phyloP scores from a whole-genome alignment of 2,329 filamentous ascomycete species.

The Pseudogymnoascus sp. region DNA sequence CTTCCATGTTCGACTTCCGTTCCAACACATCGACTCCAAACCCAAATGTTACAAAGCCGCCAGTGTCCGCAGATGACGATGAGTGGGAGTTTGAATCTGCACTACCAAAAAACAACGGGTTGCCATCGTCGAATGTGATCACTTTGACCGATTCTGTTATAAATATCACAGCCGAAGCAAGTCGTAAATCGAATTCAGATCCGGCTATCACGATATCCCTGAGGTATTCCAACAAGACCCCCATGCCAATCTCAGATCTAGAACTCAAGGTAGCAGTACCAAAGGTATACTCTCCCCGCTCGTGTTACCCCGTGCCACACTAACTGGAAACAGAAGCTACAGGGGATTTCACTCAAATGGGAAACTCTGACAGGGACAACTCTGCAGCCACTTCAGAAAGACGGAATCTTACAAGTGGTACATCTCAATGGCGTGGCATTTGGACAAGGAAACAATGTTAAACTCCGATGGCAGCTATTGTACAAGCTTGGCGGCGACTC shows the following conservation, averaged over 20 bases:
- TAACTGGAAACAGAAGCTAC: constrained; percentile 31
- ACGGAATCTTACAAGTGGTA: constrained; percentile 76
- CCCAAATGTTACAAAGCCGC: constrained; percentile 30
- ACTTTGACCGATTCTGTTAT: constrained; percentile 64
- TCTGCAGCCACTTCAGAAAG: constrained; percentile 60
- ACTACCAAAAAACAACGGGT: constrained; percentile 55
- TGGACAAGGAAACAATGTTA: constrained; percentile 67
- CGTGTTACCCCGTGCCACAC: constrained; percentile 9
- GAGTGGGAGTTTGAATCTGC: constrained; percentile 93
- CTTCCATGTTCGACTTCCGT: constrained; percentile 35
- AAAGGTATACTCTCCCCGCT: constrained; percentile 52
- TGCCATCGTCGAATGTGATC: constrained; percentile 44
- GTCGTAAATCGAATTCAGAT: constrained; percentile 39
- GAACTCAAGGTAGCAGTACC: constrained; percentile 91
- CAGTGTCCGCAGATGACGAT: constrained; percentile 59
- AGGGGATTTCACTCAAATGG: constrained; percentile 71
- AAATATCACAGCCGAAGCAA: constrained; percentile 66
- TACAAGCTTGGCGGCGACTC: constrained; percentile 63
- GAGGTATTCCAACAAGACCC: constrained; percentile 75
- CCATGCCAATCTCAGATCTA: constrained; percentile 65
- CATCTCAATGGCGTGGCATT: constrained; percentile 66
- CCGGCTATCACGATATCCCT: constrained; percentile 61
- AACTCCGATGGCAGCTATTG: constrained; percentile 81
- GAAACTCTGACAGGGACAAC: constrained; percentile 77
- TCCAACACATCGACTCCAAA: constrained; percentile 19